phyloP scores from a whole-genome alignment of 202 grass and related monocot genomes.

The Elaeis oleifera region DNA sequence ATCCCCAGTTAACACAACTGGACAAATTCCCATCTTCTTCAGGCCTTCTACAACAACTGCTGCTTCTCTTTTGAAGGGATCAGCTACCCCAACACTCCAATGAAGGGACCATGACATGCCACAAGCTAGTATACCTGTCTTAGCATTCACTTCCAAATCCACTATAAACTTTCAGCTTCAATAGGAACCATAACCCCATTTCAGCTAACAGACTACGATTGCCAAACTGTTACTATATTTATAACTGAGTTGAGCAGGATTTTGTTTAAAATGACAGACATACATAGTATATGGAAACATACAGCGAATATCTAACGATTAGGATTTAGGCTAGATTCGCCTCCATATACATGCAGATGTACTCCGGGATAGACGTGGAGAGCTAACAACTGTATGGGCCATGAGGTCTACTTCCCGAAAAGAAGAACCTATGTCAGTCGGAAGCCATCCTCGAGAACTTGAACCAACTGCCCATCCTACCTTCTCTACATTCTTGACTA shows the following conservation, averaged over 20 bases:
- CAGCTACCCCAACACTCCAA: constrained; percentile 69
- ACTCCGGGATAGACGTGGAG: too few species aligned
- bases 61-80: constrained; percentile 94
- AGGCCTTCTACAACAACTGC: constrained; percentile 79
- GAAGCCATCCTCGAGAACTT: constrained; percentile 11
- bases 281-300: too few species aligned
- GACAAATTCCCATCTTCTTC: constrained; percentile 82
- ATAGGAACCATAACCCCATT: constrained; percentile 37
- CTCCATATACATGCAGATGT: too few species aligned
- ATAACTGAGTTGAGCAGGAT: not conserved
- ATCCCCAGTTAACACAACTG: constrained; percentile 93
- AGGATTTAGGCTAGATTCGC: too few species aligned
- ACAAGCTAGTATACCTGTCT: constrained; percentile 74
- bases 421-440: constrained; percentile 62
- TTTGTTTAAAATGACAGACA: too few species aligned
- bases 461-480: too few species aligned
- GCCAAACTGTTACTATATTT: constrained; percentile 44
- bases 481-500: constrained; percentile 23
- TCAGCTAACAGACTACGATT: constrained; percentile 64
- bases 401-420: too few species aligned
- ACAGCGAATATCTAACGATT: too few species aligned
- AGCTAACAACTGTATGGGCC: too few species aligned
- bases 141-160: constrained; percentile 78
- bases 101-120: constrained; percentile 50
- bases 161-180: constrained; percentile 78